Percentiles rank a stretch among this genome's conserved stretches.
phyloP scores from a whole-genome alignment of 352 stramenopile genomes.

The Pythium utonaiense region DNA sequence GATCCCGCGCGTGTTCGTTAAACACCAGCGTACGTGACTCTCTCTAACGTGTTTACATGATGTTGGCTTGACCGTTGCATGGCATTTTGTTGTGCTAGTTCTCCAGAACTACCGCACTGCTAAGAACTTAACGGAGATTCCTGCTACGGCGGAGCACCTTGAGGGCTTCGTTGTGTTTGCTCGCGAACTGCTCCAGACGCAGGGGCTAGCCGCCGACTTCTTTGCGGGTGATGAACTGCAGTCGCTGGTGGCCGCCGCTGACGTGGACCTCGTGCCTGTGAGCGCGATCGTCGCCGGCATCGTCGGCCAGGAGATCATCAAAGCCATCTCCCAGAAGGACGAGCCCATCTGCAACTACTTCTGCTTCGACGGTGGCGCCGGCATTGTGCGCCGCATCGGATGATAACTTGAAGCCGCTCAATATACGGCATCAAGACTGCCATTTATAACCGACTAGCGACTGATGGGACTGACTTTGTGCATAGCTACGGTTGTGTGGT shows the following conservation, averaged over 20 bases:
- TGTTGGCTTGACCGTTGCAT: neutral
- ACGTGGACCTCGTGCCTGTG: conserved; percentile 85
- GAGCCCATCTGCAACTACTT: conserved; percentile 96
- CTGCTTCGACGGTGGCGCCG: conserved; percentile 84
- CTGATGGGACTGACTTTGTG: conserved; percentile 11
- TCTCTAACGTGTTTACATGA: neutral
- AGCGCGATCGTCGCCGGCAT: conserved; percentile 96
- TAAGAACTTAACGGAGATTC: conserved; percentile 11
- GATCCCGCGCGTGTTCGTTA: conserved; percentile 73
- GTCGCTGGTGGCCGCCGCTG: conserved; percentile 38
- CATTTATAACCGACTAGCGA: conserved; percentile 10
- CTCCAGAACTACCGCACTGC: conserved; percentile 51
- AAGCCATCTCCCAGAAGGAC: conserved; percentile 95
- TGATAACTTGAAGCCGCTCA: conserved; percentile 23
- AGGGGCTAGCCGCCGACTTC: conserved; percentile 65
- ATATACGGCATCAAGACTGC: neutral
- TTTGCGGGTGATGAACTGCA: conserved; percentile 48
- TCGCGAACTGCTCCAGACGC: conserved; percentile 34
- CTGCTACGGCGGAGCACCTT: conserved; percentile 19
- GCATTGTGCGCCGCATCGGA: conserved; percentile 56
- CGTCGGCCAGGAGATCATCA: conserved; percentile 97
- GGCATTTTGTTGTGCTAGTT: conserved; percentile 29
- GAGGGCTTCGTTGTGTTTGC: conserved; percentile 63
- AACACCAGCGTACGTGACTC: conserved; percentile 57
- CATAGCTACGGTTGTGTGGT: neutral